Base-by-base conservation (phyloP, 495 filamentous ascomycete species). In the Sporormia fimetaria region DNA sequence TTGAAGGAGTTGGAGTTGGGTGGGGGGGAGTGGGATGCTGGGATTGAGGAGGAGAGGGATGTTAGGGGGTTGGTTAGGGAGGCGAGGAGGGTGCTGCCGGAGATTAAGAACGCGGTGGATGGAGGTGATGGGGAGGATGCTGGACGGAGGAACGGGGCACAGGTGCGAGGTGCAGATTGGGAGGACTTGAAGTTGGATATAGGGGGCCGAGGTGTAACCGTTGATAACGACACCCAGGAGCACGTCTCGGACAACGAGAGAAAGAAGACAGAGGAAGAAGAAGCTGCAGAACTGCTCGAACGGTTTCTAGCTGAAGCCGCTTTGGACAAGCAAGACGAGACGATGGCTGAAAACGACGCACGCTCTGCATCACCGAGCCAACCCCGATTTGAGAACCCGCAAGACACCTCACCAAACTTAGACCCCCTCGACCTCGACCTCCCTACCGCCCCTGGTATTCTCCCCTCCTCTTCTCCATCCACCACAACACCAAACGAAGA, bases 1-100 rank as follows among this genome's bases (percentile, higher is more conserved):
- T 36, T 69, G 7, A 51, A 51, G 3, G 50, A 59, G 20, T 36
- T 67, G 8, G 55, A 62, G 31, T 37, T 69, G 18, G 65, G 62
- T 14, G 35, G 12, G 17, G 18, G 22, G 25, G 29, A 36, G 37
- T 61, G 52, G 51, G 52, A 54, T 35, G 22, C 61, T 9, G 29
- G 37, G 18, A 35, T 32, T 8, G 39, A 51, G 1, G 61, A 64
- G 33, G 16, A 55, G 29, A 48, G 46, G 20, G 48, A 62, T 33
- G 37, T 64, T 5, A 43, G 38, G 11, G 37, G 30, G 15, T 32
- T 64, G 25, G 14, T 64, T 9, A 39, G 41, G 33, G 60, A 64
- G 28, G 55, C 49, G 2, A 42, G 38, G 24, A 44, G 26, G 2
- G 33, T 55, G 32, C 37, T 62, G 23, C 52, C 57, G 11, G 33